These are phyloP conservation scores for Didymella arachidicola DNA, from an alignment of 2,329 filamentous ascomycete genomes.

Conservation along the genomic window DNA sequence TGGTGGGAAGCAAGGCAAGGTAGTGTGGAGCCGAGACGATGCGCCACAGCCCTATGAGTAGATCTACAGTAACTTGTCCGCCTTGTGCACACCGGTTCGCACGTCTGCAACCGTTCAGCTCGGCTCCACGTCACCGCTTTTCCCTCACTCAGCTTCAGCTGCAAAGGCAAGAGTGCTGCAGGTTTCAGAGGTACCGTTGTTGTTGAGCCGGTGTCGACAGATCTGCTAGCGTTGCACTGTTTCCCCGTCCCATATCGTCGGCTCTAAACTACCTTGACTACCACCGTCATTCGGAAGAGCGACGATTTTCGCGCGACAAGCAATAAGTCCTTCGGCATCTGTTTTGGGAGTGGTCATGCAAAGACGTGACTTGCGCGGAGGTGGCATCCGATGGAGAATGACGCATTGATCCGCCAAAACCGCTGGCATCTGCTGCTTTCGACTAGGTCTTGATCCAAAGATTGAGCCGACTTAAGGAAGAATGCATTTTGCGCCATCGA, in stretches of 20 bases:
- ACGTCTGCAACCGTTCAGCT: background rate
- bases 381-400: constrained; percentile 6
- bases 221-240: background rate
- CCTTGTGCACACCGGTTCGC: background rate
- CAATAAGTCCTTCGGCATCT: background rate
- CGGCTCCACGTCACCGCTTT: background rate
- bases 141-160: background rate
- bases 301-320: constrained; percentile 1
- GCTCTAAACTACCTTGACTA: constrained; percentile 6
- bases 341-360: background rate
- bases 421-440: constrained; percentile 1
- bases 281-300: constrained; percentile 1
- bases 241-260: constrained; percentile 2
- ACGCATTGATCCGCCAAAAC: constrained; percentile 7
- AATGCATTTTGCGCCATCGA: background rate
- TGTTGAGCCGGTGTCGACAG: constrained; percentile 4
- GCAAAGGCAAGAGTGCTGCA: background rate
- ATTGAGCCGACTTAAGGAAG: background rate
- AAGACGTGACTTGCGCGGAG: constrained; percentile 9
- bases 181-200: background rate
- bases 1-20: constrained; percentile 56
- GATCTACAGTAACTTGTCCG: background rate
- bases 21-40: constrained; percentile 52
- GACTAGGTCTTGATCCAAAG: constrained; percentile 1
- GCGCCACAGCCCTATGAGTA: constrained; percentile 12